Evolutionary conservation across 2,329 filamentous ascomycete genomes (phyloP), one percentile per base, ranked within the genome.

Genomic region (Microdochium bolleyi): DNA sequence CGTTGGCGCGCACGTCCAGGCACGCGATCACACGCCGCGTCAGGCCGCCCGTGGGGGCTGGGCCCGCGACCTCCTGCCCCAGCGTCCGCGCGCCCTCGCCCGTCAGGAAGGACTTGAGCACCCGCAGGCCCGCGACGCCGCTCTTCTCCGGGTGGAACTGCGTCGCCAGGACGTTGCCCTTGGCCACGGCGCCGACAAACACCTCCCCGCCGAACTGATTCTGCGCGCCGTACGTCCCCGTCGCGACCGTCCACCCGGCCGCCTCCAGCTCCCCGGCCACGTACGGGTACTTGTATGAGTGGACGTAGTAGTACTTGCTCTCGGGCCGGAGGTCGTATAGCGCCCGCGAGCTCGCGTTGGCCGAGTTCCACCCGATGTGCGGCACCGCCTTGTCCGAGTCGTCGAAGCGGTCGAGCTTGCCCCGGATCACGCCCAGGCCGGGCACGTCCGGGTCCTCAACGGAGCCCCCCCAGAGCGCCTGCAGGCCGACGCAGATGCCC

Each of bases 131-230:
- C 2, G 94, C 92, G 19, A 87, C 85, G 51, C 94, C 94, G 64
- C 89, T 95, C 78, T 99, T 99, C 66, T 99, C 94, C 0, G 94
- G 94, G 72, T 99, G 94, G 69, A 99, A 99, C 64, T 99, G 94
- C 2, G 94, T 96, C 2, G 87, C 92, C 54, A 96, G 83, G 22
- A 97, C 73, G 67, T 96, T 96, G 21, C 83, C 87, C 62, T 84
- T 88, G 30, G 89, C 89, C 41, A 99, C 80, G 19, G 92, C 94
- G 49, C 94, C 94, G 11, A 97, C 84, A 65, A 99, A 99, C 37
- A 87, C 87, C 72, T 99, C 91, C 14, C 80, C 75, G 30, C n/a
- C n/a, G n/a, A n/a, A n/a, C n/a, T n/a, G n/a, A n/a, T n/a, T n/a
- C n/a, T n/a, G n/a, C n/a, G n/a, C n/a, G n/a, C 92, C 92, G 68